Conservation (phyloP, 1,284 basidiomycete genomes). For the Pterula multifida region DNA sequence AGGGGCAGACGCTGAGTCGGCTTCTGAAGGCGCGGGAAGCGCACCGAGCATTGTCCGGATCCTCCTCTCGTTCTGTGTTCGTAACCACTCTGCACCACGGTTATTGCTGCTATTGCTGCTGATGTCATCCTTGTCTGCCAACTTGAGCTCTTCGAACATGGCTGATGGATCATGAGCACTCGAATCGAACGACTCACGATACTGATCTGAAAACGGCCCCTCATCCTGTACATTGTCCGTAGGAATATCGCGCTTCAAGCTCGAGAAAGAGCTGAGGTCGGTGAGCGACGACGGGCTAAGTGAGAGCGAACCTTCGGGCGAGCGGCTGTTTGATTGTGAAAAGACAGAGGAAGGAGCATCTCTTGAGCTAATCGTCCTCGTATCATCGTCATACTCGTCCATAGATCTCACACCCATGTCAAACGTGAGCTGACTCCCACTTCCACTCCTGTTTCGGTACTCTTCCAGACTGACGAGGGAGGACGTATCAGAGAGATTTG, state of each 20-base stretch:
- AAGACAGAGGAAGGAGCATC: slow-evolving; percentile 24
- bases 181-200: not conserved
- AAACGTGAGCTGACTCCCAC: slow-evolving; percentile 12
- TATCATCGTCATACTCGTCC: slow-evolving; percentile 52
- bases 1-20: slow-evolving; percentile 19
- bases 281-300: not conserved
- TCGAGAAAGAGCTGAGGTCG: not conserved
- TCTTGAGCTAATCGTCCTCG: slow-evolving; percentile 59
- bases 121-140: slow-evolving; percentile 29
- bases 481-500: slow-evolving; percentile 79
- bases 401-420: slow-evolving; percentile 17
- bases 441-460: slow-evolving; percentile 47
- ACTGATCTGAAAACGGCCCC: too few relatives aligned
- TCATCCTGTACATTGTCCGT: not conserved
- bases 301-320: not conserved
- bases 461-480: slow-evolving; percentile 71
- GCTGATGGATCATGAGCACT: slow-evolving; percentile 27
- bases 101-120: slow-evolving; percentile 26
- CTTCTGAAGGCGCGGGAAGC: slow-evolving; percentile 45
- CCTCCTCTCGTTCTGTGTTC: slow-evolving; percentile 63
- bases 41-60: slow-evolving; percentile 50
- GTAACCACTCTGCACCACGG: slow-evolving; percentile 69
- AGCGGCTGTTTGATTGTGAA: slow-evolving; percentile 14
- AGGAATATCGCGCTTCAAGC: not conserved
- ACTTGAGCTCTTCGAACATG: slow-evolving; percentile 46